Percentiles rank a stretch among this genome's conserved stretches.
Conservation (phyloP, 2,329 filamentous ascomycete genomes). For the Metarhizium brunneum region DNA sequence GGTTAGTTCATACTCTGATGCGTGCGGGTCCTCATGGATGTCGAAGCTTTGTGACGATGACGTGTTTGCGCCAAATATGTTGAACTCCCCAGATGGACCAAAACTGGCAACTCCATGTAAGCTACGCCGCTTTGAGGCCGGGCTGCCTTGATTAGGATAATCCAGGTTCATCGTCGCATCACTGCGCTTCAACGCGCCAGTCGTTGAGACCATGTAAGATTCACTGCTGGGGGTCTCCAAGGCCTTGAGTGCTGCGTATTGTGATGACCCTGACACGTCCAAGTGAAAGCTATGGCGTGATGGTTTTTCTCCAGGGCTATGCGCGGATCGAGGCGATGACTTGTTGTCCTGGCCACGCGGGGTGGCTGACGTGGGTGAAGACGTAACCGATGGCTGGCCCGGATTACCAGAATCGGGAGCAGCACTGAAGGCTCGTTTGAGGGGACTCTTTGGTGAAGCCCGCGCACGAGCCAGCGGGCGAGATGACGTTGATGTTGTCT, state of each 20-base stretch:
- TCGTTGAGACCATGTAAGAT: slow-evolving; percentile 25
- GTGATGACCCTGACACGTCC: slow-evolving; percentile 45
- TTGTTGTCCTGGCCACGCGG: slow-evolving; percentile 36
- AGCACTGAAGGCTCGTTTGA: slow-evolving; percentile 66
- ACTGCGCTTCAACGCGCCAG: slow-evolving; percentile 84
- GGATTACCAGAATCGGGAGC: slow-evolving; percentile 65
- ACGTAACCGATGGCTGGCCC: slow-evolving; percentile 35
- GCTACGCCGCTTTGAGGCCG: slow-evolving; percentile 84
- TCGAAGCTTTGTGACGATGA: slow-evolving; percentile 38
- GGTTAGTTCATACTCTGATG: slow-evolving; percentile 45
- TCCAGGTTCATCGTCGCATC: slow-evolving; percentile 86
- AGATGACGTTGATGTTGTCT: slow-evolving; percentile 38
- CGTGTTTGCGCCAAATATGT: slow-evolving; percentile 60
- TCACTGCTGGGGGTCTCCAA: slow-evolving; percentile 31
- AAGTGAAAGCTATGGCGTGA: slow-evolving; percentile 47
- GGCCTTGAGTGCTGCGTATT: slow-evolving; percentile 41
- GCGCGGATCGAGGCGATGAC: slow-evolving; percentile 24
- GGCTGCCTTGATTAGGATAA: slow-evolving; percentile 67
- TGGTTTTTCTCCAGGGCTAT: slow-evolving; percentile 30
- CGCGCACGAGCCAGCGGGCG: slow-evolving; percentile 51
- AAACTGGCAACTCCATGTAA: slow-evolving; percentile 65
- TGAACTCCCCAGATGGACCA: slow-evolving; percentile 49
- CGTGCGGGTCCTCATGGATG: slow-evolving; percentile 36
- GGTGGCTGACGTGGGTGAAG: slow-evolving; percentile 23
- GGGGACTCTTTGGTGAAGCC: slow-evolving; percentile 70